Conservation (phyloP, 768 basidiomycete species). For the Coprinellus micaceus region DNA sequence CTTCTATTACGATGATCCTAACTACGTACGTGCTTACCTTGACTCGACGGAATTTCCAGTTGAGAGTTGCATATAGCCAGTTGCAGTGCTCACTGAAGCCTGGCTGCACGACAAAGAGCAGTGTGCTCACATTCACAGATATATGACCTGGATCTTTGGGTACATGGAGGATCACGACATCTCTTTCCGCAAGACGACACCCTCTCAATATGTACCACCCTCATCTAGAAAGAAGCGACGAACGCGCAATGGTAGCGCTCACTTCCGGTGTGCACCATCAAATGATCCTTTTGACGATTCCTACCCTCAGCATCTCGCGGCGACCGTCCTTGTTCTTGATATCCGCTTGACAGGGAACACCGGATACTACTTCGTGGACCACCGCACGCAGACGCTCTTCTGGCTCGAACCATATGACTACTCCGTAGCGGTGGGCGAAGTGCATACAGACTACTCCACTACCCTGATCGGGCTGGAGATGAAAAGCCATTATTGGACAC, state of each 20-base stretch:
- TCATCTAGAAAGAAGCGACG: not conserved
- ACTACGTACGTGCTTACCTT: slow-evolving; percentile 2
- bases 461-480: slow-evolving; percentile 13
- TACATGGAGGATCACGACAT: slow-evolving; percentile 17
- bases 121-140: slow-evolving; percentile 11
- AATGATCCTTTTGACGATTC: no score
- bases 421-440: slow-evolving; percentile 24
- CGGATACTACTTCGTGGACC: slow-evolving; percentile 54
- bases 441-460: slow-evolving; percentile 12
- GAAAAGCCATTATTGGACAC: slow-evolving; percentile 27
- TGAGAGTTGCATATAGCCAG: slow-evolving; percentile 4
- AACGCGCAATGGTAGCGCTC: not conserved
- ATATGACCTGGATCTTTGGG: slow-evolving; percentile 13
- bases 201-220: not conserved
- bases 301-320: not conserved
- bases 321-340: slow-evolving; percentile 17
- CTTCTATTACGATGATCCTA: slow-evolving; percentile 18
- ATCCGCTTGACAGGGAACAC: slow-evolving; percentile 12
- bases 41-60: not conserved
- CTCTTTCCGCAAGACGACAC: not conserved
- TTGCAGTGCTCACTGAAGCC: slow-evolving; percentile 24
- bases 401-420: slow-evolving; percentile 48
- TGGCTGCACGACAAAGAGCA: slow-evolving; percentile 18
- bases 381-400: slow-evolving; percentile 40
- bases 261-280: no score